Evolutionary conservation across 768 basidiomycete species (phyloP).

Genomic region (Tylopilus vinaceipallidus): DNA sequence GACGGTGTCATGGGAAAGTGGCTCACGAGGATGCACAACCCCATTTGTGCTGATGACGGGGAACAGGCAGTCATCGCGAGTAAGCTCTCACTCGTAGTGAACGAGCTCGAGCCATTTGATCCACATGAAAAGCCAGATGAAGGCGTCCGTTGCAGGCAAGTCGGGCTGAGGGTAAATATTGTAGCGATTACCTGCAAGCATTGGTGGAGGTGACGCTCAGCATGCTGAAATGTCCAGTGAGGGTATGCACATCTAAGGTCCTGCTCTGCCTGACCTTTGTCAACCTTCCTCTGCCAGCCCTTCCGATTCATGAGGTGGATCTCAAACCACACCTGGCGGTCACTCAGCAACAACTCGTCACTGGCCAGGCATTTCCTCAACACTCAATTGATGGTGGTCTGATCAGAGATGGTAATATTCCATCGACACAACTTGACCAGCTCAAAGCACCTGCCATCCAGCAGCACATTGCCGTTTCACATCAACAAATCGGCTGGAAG

Average conservation of each 20-base stretch:
- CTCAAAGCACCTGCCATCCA: constrained; percentile 30
- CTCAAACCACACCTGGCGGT: constrained; percentile 2
- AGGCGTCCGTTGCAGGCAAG: not conserved
- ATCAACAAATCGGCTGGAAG: too few species aligned
- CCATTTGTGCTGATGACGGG: too few species aligned
- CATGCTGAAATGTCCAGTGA: too few species aligned
- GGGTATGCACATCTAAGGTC: not conserved
- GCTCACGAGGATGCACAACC: too few species aligned
- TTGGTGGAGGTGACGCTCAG: too few species aligned
- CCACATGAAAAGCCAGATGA: not conserved
- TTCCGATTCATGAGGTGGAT: not conserved
- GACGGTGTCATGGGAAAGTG: too few species aligned
- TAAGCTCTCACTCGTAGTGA: too few species aligned
- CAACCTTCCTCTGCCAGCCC: not conserved
- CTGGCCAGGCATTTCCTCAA: not conserved
- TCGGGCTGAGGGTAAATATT: not conserved
- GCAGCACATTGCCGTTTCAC: too few species aligned
- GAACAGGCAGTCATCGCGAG: too few species aligned
- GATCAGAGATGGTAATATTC: constrained; percentile 16
- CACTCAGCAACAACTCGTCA: constrained; percentile 2
- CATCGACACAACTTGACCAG: constrained; percentile 22
- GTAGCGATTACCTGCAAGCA: not conserved
- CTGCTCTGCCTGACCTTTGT: not conserved
- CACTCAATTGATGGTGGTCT: not conserved
- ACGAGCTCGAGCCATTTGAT: too few species aligned